Base-by-base conservation (phyloP, 495 filamentous ascomycete genomes). In the Neurospora sp. region DNA sequence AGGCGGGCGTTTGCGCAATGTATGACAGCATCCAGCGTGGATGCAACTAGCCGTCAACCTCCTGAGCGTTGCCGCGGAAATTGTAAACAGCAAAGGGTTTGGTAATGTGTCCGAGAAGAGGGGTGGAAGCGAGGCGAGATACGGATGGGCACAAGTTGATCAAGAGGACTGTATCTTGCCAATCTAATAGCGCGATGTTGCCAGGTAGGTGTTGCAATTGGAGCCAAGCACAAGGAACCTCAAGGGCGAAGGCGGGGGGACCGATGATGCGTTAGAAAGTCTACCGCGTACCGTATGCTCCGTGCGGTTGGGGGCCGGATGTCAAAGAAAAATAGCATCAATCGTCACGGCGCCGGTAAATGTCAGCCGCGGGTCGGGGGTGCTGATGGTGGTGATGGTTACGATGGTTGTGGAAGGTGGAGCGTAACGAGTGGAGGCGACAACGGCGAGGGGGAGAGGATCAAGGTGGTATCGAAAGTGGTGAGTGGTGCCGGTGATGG, bases 41-140 rank as follows among this genome's bases (percentile, higher is more conserved):
- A 77, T 76, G 80, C 77, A 80, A 71, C 76, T 70, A 78, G 72
- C 80, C 80, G 80, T 70, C 39, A 39, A 70, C 74, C 70, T 54
- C 66, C 39, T n/a, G 70, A 48, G 38, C 48, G 38, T 37, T 59
- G 36, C 17, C 43, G 70, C 28, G 54, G 19, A 66, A 66, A 66
- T 36, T 36, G 28, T 66, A 34, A 59, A 66, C 28, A 66, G 54
- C 54, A 66, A 31, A 66, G 28, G 11, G 24, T 13, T 62, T 31
- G 54, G 13, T 31, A 17, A 62, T 31, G 24, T 62, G 13, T 62
- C 24, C 13, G 54, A 66, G 28, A 66, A 66, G 6, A 66, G 15
- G 54, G 34, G 3, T 4, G 31, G 24, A 66, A 66, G 54, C 15
- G 54, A 66, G 54, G 15, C 28, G 28, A 34, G 15, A 66, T 66